Percentiles rank a stretch among this genome's conserved stretches.
These are phyloP conservation scores for Ogataea degrootiae DNA, from an alignment of 805 yeast species.

Conservation along the genomic window DNA sequence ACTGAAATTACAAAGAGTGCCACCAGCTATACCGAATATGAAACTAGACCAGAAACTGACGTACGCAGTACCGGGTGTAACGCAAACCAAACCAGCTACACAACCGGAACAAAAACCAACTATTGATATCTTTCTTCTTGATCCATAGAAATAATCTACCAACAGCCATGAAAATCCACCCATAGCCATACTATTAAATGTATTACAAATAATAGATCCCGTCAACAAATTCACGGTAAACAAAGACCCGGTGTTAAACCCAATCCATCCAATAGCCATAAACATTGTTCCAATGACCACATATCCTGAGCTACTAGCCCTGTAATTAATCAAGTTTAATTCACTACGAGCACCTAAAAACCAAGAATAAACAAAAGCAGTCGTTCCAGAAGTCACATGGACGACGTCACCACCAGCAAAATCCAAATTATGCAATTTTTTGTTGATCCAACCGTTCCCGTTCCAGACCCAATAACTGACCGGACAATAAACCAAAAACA, in stretches of 20 bases:
- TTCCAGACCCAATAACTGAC: constrained; percentile 92
- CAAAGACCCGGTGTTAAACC: constrained; percentile 87
- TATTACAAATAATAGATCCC: constrained; percentile 76
- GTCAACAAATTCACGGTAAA: constrained; percentile 71
- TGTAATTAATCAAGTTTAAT: constrained; percentile 58
- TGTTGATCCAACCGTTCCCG: constrained; percentile 77
- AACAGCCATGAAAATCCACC: constrained; percentile 85
- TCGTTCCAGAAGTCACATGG: constrained; percentile 82
- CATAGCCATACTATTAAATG: constrained; percentile 72
- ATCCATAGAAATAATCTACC: constrained; percentile 56
- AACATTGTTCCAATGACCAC: constrained; percentile 79
- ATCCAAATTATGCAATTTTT: constrained; percentile 74
- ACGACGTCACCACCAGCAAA: constrained; percentile 96
- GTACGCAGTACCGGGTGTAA: constrained; percentile 89
- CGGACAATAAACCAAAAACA: constrained; percentile 86
- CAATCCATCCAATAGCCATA: constrained; percentile 87
- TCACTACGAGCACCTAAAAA: constrained; percentile 71
- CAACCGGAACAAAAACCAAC: constrained; percentile 93
- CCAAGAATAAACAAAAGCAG: constrained; percentile 74
- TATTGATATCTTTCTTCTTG: constrained; percentile 74
- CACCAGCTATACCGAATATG: constrained; percentile 69
- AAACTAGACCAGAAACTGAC: constrained; percentile 84
- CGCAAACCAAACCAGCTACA: constrained; percentile 88
- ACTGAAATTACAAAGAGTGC: constrained; percentile 75
- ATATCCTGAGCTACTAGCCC: constrained; percentile 84